Evolutionary conservation across 305 asterid genomes (phyloP), one percentile per base, ranked within the genome.

Genomic region (Fraxinus albicans): DNA sequence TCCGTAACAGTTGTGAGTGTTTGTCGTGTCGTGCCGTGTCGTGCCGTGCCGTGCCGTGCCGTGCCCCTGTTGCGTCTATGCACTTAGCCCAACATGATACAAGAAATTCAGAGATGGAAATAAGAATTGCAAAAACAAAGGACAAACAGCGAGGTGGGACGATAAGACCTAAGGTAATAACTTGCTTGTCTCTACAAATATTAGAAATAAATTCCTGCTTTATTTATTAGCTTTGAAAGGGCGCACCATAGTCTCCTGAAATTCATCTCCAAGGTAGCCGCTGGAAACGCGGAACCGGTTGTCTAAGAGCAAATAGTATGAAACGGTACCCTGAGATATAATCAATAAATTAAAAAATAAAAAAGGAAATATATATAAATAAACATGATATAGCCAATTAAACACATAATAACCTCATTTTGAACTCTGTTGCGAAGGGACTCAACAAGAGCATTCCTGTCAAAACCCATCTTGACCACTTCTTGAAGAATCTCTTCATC

Each of bases 401-500:
- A 73, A 40, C 75, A 29, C 80, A 36, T 83, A 80, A 81, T 47
- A 76, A 93, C 99, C 95, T 92, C 98, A 88, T 96, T 96, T 86
- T 94, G 98, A 81, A 91, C 94, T 88, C 98, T 88, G 88, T 85
- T 93, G 83, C 90, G 91, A 77, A 96, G 93, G 77, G 98, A 96
- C 60, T 96, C 99, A 83, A 90, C 76, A 27, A 96, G 90, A 78
- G 60, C 83, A 82, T 84, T 87, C 90, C 94, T 86, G 85, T 92
- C 97, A 85, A 94, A 94, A 65, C 98, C 98, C 99, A 90, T 93
- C 88, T 92, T 92, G 86, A 92, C 79, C 80, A 96, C 97, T 87
- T 93, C 97, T 80, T 87, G 95, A 77, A 96, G 98, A 88, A 96
- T 94, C 76, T 96, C 98, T 89, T 96, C 98, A 85, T 96, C 99